These are phyloP conservation scores for Aspergillus sp. DNA, from an alignment of 2,329 filamentous ascomycete genomes.

Conservation along the genomic window DNA sequence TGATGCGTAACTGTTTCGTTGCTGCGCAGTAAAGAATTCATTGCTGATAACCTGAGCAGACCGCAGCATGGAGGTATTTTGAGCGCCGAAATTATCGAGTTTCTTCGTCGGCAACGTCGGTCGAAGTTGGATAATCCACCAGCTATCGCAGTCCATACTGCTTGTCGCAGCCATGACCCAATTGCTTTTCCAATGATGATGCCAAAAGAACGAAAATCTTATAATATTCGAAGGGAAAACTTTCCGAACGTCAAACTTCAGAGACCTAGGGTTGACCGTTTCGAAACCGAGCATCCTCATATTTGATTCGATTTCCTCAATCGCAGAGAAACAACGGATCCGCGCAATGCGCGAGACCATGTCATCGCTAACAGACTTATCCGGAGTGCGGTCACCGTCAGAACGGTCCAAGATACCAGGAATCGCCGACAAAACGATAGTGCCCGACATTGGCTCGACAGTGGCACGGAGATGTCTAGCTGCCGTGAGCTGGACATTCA, in stretches of 20 bases:
- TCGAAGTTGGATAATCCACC: slow-evolving; percentile 57
- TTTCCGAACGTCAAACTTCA: slow-evolving; percentile 44
- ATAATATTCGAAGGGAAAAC: slow-evolving; percentile 57
- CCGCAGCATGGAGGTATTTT: slow-evolving; percentile 12
- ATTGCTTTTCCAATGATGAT: slow-evolving; percentile 59
- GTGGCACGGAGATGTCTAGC: slow-evolving; percentile 53
- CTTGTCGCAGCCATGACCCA: slow-evolving; percentile 68
- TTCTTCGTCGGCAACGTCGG: slow-evolving; percentile 10
- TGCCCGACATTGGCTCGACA: slow-evolving; percentile 72
- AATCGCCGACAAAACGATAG: slow-evolving; percentile 61
- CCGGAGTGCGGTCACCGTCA: slow-evolving; percentile 58
- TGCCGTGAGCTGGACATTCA: slow-evolving; percentile 63
- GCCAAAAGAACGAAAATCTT: slow-evolving; percentile 61
- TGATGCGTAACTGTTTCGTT: slow-evolving; percentile 17
- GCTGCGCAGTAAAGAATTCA: slow-evolving; percentile 14
- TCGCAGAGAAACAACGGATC: slow-evolving; percentile 31
- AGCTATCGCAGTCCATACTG: slow-evolving; percentile 64
- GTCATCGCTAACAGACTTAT: slow-evolving; percentile 36
- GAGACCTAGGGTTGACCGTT: slow-evolving; percentile 25
- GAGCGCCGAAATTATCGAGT: slow-evolving; percentile 4
- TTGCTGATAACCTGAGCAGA: slow-evolving; percentile 24
- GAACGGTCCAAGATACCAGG: slow-evolving; percentile 48
- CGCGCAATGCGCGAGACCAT: slow-evolving; percentile 30
- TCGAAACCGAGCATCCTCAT: slow-evolving; percentile 32
- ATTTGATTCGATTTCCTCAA: slow-evolving; percentile 33